These are phyloP conservation scores for Solanum commersonii DNA, from an alignment of 257 asterid species.

Conservation along the genomic window DNA sequence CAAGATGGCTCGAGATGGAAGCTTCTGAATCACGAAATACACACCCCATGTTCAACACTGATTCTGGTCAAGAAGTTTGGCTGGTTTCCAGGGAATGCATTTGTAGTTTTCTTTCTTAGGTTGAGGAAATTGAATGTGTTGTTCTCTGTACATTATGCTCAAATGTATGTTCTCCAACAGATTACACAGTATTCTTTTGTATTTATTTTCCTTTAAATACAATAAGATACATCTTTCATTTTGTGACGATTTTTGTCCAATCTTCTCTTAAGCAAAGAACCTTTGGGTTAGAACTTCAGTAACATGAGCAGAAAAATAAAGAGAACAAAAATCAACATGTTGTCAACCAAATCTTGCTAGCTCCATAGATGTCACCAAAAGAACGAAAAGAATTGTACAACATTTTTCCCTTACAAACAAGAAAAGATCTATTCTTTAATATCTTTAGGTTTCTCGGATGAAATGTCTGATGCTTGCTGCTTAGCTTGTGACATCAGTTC, in stretches of 20 bases:
- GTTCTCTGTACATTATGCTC: not conserved
- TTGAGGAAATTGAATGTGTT: not conserved
- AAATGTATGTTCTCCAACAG: not conserved
- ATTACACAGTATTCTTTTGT: not conserved
- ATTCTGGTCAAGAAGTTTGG: not conserved
- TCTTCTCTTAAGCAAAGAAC: not conserved
- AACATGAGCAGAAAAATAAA: not conserved
- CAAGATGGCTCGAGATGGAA: not conserved
- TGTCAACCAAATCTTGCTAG: not conserved
- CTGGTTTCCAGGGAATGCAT: not conserved
- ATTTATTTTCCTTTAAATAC: not conserved
- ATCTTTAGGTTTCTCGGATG: not conserved
- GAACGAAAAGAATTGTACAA: not conserved
- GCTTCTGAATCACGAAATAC: not conserved
- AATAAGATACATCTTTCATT: not conserved
- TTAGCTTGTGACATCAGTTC: constrained; percentile 42
- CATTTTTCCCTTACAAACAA: not conserved
- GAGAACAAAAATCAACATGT: not conserved
- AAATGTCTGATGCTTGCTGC: constrained; percentile 4
- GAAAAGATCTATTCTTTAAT: not conserved
- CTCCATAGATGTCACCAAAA: not conserved
- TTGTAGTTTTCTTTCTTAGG: not conserved
- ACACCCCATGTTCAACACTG: not conserved
- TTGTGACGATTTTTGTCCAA: not conserved
- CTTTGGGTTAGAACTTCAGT: not conserved